These are phyloP conservation scores for Posidonia oceanica DNA, from an alignment of 116 monocot genomes.

Conservation along the genomic window DNA sequence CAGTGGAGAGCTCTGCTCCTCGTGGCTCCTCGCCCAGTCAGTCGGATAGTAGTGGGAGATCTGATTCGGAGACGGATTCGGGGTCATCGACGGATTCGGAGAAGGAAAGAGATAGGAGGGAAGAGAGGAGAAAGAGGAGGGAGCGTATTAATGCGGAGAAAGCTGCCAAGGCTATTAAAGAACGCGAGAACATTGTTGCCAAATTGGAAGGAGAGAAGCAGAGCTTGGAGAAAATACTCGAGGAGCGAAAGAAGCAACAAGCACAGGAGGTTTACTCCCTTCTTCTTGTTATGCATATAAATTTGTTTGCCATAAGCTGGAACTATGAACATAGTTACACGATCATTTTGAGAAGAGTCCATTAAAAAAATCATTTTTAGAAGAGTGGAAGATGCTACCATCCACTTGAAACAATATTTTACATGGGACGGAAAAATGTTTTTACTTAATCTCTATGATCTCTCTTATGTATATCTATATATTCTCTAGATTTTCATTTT, in stretches of 20 bases:
- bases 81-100: slow-evolving; percentile 56
- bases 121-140: slow-evolving; percentile 62
- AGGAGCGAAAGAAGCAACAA: slow-evolving; percentile 68
- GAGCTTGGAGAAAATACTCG: slow-evolving; percentile 60
- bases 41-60: slow-evolving; percentile 14
- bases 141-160: slow-evolving; percentile 42
- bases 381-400: too few species aligned
- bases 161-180: slow-evolving; percentile 59
- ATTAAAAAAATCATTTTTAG: not conserved
- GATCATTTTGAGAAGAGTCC: not conserved
- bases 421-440: not conserved
- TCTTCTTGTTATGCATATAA: not conserved
- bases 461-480: not conserved
- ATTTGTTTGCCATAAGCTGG: not conserved
- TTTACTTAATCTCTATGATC: not conserved
- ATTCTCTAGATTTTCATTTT: not conserved
- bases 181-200: slow-evolving; percentile 57
- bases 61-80: slow-evolving; percentile 31
- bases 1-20: not conserved
- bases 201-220: slow-evolving; percentile 70
- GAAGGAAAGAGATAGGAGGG: slow-evolving; percentile 47
- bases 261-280: slow-evolving; percentile 44
- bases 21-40: slow-evolving; percentile 8
- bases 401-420: not conserved
- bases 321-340: not conserved